phyloP scores from a whole-genome alignment of 768 basidiomycete species.

The Mycena belliarum region DNA sequence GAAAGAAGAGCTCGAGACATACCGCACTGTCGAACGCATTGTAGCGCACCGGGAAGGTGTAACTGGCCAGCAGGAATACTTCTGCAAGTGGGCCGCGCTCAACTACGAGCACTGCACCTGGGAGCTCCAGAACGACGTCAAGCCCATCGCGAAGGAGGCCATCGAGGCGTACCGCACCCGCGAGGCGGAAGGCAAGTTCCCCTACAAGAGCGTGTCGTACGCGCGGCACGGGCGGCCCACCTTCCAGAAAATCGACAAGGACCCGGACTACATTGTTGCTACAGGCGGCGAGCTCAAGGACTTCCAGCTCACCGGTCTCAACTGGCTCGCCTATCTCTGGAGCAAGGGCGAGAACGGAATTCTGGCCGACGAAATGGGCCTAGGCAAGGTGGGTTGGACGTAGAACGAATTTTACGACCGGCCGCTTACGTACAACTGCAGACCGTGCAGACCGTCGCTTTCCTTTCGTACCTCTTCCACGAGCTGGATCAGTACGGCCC shows the following conservation, averaged over 20 bases:
- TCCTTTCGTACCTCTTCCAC: constrained; percentile 94
- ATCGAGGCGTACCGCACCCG: constrained; percentile 80
- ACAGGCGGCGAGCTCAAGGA: constrained; percentile 92
- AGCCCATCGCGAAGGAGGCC: constrained; percentile 71
- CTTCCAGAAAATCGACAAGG: constrained; percentile 82
- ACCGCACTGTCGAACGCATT: constrained; percentile 89
- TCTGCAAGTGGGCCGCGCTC: constrained; percentile 95
- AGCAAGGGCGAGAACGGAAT: constrained; percentile 94
- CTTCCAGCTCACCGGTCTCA: constrained; percentile 96
- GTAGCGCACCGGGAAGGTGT: constrained; percentile 73
- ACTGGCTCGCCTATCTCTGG: constrained; percentile 99
- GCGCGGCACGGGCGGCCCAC: constrained; percentile 65
- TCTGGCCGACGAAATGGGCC: constrained; percentile 98
- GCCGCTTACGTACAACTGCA: constrained; percentile 29
- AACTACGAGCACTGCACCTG: constrained; percentile 96
- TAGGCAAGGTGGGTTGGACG: constrained; percentile 78
- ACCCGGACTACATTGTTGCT: constrained; percentile 79
- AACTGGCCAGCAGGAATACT: constrained; percentile 73
- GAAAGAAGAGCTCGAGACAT: constrained; percentile 89
- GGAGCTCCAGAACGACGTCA: constrained; percentile 84
- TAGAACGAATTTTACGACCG: no score
- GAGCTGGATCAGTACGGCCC: constrained; percentile 92
- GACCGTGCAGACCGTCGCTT: constrained; percentile 95
- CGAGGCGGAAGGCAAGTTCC: constrained; percentile 78
- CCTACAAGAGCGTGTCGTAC: constrained; percentile 80